Percentiles rank a stretch among this genome's conserved stretches.
phyloP scores from a whole-genome alignment of 1,139 yeast species.

The Lodderomyces margitis region DNA sequence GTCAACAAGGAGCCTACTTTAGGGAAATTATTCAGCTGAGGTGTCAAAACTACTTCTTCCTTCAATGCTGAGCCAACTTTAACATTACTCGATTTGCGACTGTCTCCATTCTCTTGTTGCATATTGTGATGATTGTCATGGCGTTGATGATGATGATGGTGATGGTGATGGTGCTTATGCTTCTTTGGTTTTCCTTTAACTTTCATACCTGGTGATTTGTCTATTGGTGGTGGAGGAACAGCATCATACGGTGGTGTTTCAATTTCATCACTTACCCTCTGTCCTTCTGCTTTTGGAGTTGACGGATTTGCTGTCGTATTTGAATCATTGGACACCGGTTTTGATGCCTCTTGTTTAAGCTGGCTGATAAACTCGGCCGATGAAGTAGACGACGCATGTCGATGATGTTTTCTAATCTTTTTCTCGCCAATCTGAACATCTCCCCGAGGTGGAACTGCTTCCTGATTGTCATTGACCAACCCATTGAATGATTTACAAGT shows the following conservation, averaged over 20 bases:
- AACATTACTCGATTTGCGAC: not conserved
- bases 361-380: constrained; percentile 8
- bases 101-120: not conserved
- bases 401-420: constrained; percentile 23
- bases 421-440: constrained; percentile 26
- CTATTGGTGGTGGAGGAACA: constrained; percentile 16
- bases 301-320: not conserved
- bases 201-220: constrained; percentile 15
- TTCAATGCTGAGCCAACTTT: not conserved
- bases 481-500: constrained; percentile 18
- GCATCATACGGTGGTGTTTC: constrained; percentile 2
- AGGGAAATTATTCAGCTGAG: not conserved
- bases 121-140: not conserved
- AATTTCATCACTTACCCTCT: not conserved
- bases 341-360: not conserved
- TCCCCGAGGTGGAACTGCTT: constrained; percentile 39
- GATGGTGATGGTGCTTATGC: not conserved
- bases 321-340: not conserved
- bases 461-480: constrained; percentile 28
- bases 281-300: not conserved
- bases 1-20: not conserved
- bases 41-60: not conserved
- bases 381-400: constrained; percentile 12
- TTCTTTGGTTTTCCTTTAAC: constrained; percentile 13
- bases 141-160: not conserved